phyloP scores from a whole-genome alignment of 139 green algal genomes.

The Raphidocelis subcapitata region DNA sequence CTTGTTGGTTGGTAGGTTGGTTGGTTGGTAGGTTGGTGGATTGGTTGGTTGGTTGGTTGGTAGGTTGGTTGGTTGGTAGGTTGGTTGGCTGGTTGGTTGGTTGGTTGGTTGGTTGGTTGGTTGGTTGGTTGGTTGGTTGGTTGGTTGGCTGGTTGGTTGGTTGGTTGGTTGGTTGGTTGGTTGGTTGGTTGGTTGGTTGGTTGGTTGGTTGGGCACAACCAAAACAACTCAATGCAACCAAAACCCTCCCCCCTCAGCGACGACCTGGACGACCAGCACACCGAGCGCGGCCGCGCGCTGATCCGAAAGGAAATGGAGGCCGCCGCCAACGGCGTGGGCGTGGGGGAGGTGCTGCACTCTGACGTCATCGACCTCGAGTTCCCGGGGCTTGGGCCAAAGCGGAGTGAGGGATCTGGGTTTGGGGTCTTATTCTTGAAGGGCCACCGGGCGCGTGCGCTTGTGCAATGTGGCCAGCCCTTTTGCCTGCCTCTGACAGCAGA shows the following conservation, averaged over 20 bases:
- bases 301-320: conserved; percentile 42
- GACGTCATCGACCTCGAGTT: conserved; percentile 25
- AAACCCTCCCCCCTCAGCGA: conserved; percentile 10
- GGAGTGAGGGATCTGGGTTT: background rate
- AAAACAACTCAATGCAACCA: no score
- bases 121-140: no score
- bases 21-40: no score
- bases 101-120: no score
- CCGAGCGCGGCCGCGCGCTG: conserved; percentile 38
- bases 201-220: no score
- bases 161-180: no score
- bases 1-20: no score
- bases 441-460: background rate
- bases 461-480: background rate
- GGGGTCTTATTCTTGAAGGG: background rate
- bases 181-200: no score
- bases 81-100: no score
- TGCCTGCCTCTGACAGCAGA: background rate
- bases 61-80: no score
- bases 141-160: no score
- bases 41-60: no score
- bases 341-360: conserved; percentile 38
- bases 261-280: conserved; percentile 70
- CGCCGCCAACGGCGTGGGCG: conserved; percentile 23
- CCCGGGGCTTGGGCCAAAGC: conserved; percentile 5